Base-by-base conservation (phyloP, 2,329 filamentous ascomycete genomes). In the Hypoxylon sp. region DNA sequence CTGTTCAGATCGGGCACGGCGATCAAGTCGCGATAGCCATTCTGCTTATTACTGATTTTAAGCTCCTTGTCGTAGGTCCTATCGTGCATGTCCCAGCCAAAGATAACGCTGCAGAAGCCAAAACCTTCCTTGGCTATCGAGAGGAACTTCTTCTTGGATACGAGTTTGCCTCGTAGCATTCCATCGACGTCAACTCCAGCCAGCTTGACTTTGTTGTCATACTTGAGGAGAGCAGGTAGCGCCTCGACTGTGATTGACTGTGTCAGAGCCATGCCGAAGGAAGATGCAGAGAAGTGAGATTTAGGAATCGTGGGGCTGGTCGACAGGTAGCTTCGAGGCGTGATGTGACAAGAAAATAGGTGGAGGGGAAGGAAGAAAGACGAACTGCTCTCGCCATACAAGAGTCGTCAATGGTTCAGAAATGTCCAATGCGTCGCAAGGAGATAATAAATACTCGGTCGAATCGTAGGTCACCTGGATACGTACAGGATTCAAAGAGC, bases 31-130 rank as follows among this genome's bases (percentile, higher is more conserved):
- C 87, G 85, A 77, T 94, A 94, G 51, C 91, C 92, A 74, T 93
- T 94, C 73, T 91, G 88, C 71, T 90, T 89, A 79, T 93, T 94
- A 77, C 90, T 93, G 74, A 94, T 90, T 74, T 86, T 86, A 60
- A 94, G 84, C 77, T 94, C 91, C 70, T 85, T 85, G 77, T 90
- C 91, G 78, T 94, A 95, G 30, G 90, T 92, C 78, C 88, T 84
- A 73, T 96, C 92, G 75, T 95, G 92, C 91, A 94, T 94, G 75
- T 95, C 92, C 92, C 92, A 95, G 73, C 92, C 91, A 75, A 94
- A 95, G 71, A 94, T 87, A 61, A 94, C 91, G 12, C 90, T 93
- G 81, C 92, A 94, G 82, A 95, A 94, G 16, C 92, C 92, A 71
- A 95, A 95, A 21, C 92, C 92, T 60, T 90, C 87, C 63, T 88